Conservation (phyloP, 345 rosid genomes). For the Kandelia obovata region DNA sequence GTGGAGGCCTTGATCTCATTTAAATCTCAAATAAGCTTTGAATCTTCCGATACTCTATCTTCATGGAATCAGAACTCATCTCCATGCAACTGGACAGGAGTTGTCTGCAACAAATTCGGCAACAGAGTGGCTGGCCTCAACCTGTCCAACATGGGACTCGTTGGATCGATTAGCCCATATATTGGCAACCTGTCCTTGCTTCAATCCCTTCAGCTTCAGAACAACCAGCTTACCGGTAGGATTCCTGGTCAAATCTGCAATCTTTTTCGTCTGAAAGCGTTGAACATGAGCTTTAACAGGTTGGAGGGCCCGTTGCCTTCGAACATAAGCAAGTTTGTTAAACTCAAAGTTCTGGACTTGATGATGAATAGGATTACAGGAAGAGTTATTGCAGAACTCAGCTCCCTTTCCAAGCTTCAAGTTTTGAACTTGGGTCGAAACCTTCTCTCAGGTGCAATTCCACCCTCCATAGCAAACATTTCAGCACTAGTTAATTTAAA, state of each 20-base stretch:
- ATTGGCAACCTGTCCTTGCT: slow-evolving; percentile 50
- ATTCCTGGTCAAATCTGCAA: slow-evolving; percentile 37
- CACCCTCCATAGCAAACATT: slow-evolving; percentile 40
- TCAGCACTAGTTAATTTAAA: slow-evolving; percentile 34
- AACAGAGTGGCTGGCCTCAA: slow-evolving; percentile 39
- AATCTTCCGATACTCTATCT: slow-evolving; percentile 21
- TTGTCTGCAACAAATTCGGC: slow-evolving; percentile 30
- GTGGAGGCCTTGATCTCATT: slow-evolving; percentile 42
- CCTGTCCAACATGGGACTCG: slow-evolving; percentile 23
- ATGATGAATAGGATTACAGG: slow-evolving; percentile 26
- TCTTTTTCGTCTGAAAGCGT: slow-evolving; percentile 35
- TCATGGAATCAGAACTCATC: slow-evolving; percentile 38
- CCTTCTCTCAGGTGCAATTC: slow-evolving; percentile 34
- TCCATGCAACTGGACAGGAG: slow-evolving; percentile 51
- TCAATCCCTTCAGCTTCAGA: slow-evolving; percentile 42
- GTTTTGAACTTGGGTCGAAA: slow-evolving; percentile 46
- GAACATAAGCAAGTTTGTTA: slow-evolving; percentile 29
- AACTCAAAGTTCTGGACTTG: slow-evolving; percentile 37
- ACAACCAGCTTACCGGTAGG: slow-evolving; percentile 35
- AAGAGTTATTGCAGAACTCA: slow-evolving; percentile 24
- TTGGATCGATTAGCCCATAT: slow-evolving; percentile 39
- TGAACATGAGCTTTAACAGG: slow-evolving; percentile 43
- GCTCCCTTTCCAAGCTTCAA: slow-evolving; percentile 24
- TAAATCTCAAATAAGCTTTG: slow-evolving; percentile 32
- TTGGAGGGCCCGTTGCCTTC: slow-evolving; percentile 36